These are phyloP conservation scores for Sporothrix dimorphospora DNA, from an alignment of 2,329 filamentous ascomycete species.

Conservation along the genomic window DNA sequence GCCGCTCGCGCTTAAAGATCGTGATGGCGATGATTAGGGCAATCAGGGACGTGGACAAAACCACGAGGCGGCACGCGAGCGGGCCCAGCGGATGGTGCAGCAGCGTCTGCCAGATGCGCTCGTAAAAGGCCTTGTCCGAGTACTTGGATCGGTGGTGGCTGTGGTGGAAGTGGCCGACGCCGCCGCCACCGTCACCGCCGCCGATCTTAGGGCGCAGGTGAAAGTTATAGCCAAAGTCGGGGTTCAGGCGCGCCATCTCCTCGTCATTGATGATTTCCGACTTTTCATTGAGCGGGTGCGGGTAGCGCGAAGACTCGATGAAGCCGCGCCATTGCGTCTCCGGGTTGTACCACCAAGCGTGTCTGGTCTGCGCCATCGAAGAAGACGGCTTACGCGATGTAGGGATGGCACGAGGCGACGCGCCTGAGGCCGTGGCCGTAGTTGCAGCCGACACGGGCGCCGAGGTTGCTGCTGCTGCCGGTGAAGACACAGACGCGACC, in stretches of 20 bases:
- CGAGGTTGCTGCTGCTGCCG: neutral
- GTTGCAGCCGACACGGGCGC: neutral
- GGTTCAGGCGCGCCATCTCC: conserved; percentile 50
- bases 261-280: conserved; percentile 53
- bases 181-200: conserved; percentile 49
- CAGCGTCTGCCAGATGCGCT: conserved; percentile 68
- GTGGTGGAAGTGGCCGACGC: conserved; percentile 21
- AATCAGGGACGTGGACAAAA: conserved; percentile 79
- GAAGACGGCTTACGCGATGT: neutral
- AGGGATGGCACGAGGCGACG: neutral
- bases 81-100: conserved; percentile 85
- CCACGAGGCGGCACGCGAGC: conserved; percentile 76
- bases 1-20: conserved; percentile 67
- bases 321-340: conserved; percentile 57
- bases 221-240: conserved; percentile 48
- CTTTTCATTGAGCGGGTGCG: conserved; percentile 51
- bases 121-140: conserved; percentile 42
- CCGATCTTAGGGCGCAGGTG: conserved; percentile 31
- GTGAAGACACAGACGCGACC: neutral
- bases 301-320: conserved; percentile 57
- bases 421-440: conserved; percentile 7
- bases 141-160: conserved; percentile 1
- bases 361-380: neutral
- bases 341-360: conserved; percentile 35
- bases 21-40: conserved; percentile 78